Evolutionary conservation across 768 basidiomycete genomes (phyloP).

Genomic region (Suillus hirtellus): DNA sequence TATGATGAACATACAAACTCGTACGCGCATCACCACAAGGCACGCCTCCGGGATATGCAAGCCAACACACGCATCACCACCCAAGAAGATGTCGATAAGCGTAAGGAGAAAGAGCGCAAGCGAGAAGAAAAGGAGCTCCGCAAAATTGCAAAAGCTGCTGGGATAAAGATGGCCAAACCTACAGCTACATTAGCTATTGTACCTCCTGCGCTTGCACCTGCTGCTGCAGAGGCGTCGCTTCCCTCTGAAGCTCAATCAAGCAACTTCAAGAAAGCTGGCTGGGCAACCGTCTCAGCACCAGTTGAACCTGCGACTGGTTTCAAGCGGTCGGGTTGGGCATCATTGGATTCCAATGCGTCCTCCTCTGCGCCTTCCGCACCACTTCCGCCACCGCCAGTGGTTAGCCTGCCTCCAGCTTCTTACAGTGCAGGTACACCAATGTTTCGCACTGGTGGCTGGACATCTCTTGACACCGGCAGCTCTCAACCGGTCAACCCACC

Average conservation of each 20-base stretch:
- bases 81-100: conserved; percentile 67
- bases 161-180: conserved; percentile 61
- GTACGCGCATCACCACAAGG: conserved; percentile 85
- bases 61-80: conserved; percentile 65
- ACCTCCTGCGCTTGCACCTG: conserved; percentile 20
- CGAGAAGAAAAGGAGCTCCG: conserved; percentile 84
- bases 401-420: conserved; percentile 19
- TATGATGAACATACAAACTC: conserved; percentile 91
- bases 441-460: conserved; percentile 68
- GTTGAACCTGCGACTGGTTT: conserved; percentile 16
- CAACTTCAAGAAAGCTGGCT: conserved; percentile 48
- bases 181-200: conserved; percentile 21
- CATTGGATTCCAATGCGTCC: conserved; percentile 24
- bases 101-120: conserved; percentile 84
- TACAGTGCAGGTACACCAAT: conserved; percentile 35
- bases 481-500: conserved; percentile 28
- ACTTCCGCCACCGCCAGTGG: conserved; percentile 11
- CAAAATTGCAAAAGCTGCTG: conserved; percentile 80
- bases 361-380: conserved; percentile 25
- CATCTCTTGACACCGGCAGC: conserved; percentile 57
- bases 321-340: conserved; percentile 20
- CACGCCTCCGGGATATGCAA: conserved; percentile 81
- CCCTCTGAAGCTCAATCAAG: conserved; percentile 23
- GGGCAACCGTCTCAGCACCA: conserved; percentile 40
- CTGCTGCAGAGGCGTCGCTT: conserved; percentile 20